phyloP scores from a whole-genome alignment of 2,329 filamentous ascomycete species.

The Hymenoscyphus albidus region DNA sequence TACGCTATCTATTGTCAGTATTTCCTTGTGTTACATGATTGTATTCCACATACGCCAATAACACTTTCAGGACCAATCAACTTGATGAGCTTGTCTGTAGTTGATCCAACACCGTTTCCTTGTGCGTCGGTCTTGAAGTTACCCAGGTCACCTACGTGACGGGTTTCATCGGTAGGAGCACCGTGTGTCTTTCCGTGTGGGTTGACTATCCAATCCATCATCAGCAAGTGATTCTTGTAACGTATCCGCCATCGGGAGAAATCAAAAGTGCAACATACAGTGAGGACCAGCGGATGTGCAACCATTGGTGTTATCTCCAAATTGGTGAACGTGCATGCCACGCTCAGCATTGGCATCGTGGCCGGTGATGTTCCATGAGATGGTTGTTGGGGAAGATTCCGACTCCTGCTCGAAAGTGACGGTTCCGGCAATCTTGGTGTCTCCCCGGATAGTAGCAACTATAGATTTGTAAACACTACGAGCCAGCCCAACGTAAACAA shows the following conservation, averaged over 20 bases:
- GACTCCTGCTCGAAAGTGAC: conserved; percentile 90
- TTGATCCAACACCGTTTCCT: conserved; percentile 81
- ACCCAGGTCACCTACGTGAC: conserved; percentile 95
- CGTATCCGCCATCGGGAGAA: not conserved
- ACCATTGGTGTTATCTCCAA: conserved; percentile 99
- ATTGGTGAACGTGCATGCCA: conserved; percentile 98
- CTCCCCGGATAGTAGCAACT: conserved; percentile 97
- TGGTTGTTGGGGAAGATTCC: conserved; percentile 77
- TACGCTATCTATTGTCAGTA: conserved; percentile 58
- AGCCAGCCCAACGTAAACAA: not conserved
- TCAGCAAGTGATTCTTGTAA: conserved; percentile 17
- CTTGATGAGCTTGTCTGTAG: conserved; percentile 82
- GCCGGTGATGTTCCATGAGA: conserved; percentile 90
- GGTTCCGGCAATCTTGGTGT: conserved; percentile 91
- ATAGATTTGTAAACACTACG: conserved; percentile 13
- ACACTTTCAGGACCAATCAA: conserved; percentile 94
- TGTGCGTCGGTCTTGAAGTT: conserved; percentile 95
- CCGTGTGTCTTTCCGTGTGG: conserved; percentile 90
- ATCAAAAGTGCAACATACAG: conserved; percentile 57
- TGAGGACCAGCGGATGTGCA: conserved; percentile 98
- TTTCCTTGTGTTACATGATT: not conserved
- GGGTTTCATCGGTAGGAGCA: conserved; percentile 73
- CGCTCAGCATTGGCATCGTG: conserved; percentile 94
- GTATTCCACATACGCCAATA: conserved; percentile 65
- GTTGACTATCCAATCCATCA: conserved; percentile 65